Percentiles rank a stretch among this genome's conserved stretches.
Conservation (phyloP, 2,329 filamentous ascomycete species). For the Macrophomina tecta region DNA sequence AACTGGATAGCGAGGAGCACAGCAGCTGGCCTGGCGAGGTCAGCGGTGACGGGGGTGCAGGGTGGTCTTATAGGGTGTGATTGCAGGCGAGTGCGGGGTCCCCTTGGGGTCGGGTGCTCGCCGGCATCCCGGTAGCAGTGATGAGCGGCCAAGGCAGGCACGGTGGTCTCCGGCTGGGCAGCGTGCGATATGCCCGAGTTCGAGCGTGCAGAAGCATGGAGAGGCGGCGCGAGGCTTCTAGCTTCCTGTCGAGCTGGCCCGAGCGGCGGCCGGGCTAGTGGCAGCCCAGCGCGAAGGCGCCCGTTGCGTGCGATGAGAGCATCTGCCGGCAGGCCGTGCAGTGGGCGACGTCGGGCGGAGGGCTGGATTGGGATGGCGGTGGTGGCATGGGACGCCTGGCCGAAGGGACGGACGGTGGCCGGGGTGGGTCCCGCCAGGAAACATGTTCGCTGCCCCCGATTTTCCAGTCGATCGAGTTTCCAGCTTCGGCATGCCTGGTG, state of each 20-base stretch:
- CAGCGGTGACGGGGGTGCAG: neutral
- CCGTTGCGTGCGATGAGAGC: neutral
- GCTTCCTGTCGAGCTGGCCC: neutral
- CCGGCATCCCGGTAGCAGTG: constrained; percentile 4
- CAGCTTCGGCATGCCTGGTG: neutral
- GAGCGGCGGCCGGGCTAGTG: neutral
- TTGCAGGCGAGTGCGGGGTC: constrained; percentile 12
- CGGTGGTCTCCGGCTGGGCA: constrained; percentile 19
- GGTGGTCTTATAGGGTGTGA: constrained; percentile 7
- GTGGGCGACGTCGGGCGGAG: neutral
- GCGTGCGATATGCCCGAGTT: neutral
- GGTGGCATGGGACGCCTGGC: neutral
- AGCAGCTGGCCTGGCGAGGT: constrained; percentile 15
- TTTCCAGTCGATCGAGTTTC: constrained; percentile 23
- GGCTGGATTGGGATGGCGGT: constrained; percentile 12
- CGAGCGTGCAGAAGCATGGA: neutral
- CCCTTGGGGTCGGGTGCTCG: neutral
- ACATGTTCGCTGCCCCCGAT: neutral
- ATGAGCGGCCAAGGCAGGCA: neutral
- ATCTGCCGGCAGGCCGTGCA: neutral
- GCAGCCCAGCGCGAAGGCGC: neutral
- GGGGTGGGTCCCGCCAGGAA: neutral
- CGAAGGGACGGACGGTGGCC: neutral
- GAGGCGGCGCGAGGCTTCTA: constrained; percentile 8
- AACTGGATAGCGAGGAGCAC: neutral